These are phyloP conservation scores for Yamagishiella unicocca DNA, from an alignment of 139 green algal genomes.

Conservation along the genomic window DNA sequence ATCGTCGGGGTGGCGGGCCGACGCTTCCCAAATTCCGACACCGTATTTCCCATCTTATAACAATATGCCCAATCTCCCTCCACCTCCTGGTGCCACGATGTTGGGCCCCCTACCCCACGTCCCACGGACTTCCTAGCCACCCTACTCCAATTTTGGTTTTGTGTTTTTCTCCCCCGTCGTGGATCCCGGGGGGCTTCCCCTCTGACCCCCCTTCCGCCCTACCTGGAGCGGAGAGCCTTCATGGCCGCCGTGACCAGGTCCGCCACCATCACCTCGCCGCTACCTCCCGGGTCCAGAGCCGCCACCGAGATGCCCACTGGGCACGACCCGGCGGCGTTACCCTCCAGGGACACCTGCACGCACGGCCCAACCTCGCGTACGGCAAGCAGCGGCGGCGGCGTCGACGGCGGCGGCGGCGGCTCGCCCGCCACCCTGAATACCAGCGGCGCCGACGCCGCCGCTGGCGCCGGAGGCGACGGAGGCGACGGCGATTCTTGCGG, in stretches of 20 bases:
- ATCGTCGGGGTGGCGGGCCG: no score
- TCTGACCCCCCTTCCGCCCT: not conserved
- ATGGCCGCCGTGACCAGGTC: slow-evolving; percentile 22
- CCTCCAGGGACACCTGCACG: slow-evolving; percentile 13
- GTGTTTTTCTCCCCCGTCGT: no score
- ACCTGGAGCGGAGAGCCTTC: slow-evolving; percentile 16
- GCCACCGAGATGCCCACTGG: not conserved
- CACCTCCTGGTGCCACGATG: no score
- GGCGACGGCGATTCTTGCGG: no score
- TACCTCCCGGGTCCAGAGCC: not conserved
- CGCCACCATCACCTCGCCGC: slow-evolving; percentile 7
- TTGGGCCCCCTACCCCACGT: no score
- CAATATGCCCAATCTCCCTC: no score
- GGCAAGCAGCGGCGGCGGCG: not conserved
- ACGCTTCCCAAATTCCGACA: no score
- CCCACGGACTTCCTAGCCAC: no score
- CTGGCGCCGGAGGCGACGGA: not conserved
- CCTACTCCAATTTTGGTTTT: no score
- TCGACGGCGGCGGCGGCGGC: not conserved
- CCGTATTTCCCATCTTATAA: no score
- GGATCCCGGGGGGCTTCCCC: no score
- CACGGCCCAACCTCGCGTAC: not conserved
- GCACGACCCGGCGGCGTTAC: not conserved
- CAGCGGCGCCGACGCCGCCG: not conserved
- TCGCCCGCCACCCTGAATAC: not conserved